Evolutionary conservation across 2,329 filamentous ascomycete genomes (phyloP).

Genomic region (Penicillium sp.): DNA sequence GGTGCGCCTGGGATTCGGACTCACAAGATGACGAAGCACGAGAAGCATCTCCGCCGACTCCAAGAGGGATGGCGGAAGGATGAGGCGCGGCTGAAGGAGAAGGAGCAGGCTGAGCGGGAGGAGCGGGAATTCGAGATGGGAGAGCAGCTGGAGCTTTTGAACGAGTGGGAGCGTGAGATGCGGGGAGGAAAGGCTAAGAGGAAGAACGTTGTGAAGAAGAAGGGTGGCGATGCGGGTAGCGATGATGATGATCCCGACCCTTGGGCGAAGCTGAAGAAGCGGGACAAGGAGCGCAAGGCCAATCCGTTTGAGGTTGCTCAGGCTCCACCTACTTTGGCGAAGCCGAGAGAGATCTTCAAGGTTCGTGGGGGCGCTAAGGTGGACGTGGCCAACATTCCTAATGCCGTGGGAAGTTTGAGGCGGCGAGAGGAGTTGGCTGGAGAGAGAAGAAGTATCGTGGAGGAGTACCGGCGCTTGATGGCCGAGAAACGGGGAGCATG

Average conservation of each 20-base stretch:
- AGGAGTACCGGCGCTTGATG: constrained; percentile 72
- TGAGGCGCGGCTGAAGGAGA: constrained; percentile 60
- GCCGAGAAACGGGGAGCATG: constrained; percentile 46
- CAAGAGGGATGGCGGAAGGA: constrained; percentile 59
- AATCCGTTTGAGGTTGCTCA: constrained; percentile 58
- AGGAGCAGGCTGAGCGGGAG: constrained; percentile 74
- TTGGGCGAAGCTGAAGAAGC: constrained; percentile 71
- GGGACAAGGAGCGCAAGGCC: constrained; percentile 39
- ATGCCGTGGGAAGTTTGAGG: constrained; percentile 67
- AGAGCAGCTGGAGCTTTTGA: constrained; percentile 64
- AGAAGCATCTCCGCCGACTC: constrained; percentile 69
- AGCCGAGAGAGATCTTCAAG: constrained; percentile 63
- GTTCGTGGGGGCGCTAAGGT: constrained; percentile 64
- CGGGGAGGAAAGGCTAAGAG: constrained; percentile 53
- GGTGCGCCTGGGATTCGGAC: constrained; percentile 42
- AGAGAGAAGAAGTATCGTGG: constrained; percentile 68
- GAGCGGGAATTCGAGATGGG: constrained; percentile 62
- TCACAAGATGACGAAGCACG: constrained; percentile 73
- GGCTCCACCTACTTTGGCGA: constrained; percentile 72
- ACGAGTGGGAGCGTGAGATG: constrained; percentile 59
- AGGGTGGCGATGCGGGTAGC: constrained; percentile 38
- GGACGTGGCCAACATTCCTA: constrained; percentile 67
- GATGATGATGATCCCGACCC: constrained; percentile 68
- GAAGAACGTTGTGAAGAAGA: constrained; percentile 43
- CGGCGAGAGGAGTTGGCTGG: constrained; percentile 71